Evolutionary conservation across 2,329 filamentous ascomycete genomes (phyloP), one percentile per base, ranked within the genome.

Genomic region (Alternaria viburni): DNA sequence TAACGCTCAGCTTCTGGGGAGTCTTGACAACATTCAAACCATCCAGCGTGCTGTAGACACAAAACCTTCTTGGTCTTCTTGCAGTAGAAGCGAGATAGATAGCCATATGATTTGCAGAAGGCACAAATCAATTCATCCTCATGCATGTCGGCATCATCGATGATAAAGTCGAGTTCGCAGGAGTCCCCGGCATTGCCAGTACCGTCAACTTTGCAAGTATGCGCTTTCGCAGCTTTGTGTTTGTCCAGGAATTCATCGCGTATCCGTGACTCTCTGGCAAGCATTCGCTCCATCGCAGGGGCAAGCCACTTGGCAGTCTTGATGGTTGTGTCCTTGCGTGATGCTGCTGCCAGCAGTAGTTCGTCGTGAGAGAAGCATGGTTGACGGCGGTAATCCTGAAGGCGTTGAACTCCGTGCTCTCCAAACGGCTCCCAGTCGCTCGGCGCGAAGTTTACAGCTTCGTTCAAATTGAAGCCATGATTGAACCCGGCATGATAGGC

Each of bases 401-500:
- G 84, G 68, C 95, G 87, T 72, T 95, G 90, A 1, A 98, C 94
- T 1, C 96, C 94, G 26, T 90, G 87, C 59, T 95, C 89, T 2
- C 96, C 96, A 76, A 90, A 96, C 0, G 93, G 93, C 74, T 99
- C 96, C 96, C 96, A 99, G 73, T 99, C 96, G 26, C 85, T 86
- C 0, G 96, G 96, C 0, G 96, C 96, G 81, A 99, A 99, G 77
- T 99, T 99, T 71, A 99, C 96, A 6, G 96, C 96, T 79, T 99
- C 96, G 72, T 99, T 99, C 81, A 97, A 97, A 77, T 99, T 99
- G 84, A 99, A 99, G 4, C 84, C 96, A 73, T 99, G 96, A 74
- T 99, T 99, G 82, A 99, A 99, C 0, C 96, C 96, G 6, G 96
- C 95, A 77, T 99, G 96, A 73, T 98, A 99, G 0, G 96, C 96